Percentiles rank a stretch among this genome's conserved stretches.
These are phyloP conservation scores for Aspergillus cejpii DNA, from an alignment of 2,329 filamentous ascomycete genomes.

Conservation along the genomic window DNA sequence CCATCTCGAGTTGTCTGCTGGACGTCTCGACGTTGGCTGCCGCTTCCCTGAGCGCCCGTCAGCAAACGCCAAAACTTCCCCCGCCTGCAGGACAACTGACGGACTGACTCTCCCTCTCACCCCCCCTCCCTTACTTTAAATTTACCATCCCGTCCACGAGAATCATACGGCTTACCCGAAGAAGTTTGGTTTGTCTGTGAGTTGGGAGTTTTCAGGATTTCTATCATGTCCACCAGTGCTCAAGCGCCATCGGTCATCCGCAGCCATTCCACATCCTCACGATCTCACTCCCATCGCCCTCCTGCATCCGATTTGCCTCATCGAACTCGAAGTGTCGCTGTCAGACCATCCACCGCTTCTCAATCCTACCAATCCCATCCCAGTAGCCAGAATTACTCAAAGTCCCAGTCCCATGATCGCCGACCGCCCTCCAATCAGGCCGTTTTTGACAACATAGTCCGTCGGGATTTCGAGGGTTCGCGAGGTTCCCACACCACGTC, in stretches of 20 bases:
- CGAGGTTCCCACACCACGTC: slow-evolving; percentile 54
- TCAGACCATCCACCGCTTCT: slow-evolving; percentile 36
- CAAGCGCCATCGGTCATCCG: slow-evolving; percentile 43
- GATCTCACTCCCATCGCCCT: slow-evolving; percentile 38
- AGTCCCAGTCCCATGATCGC: slow-evolving; percentile 40
- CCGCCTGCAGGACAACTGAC: slow-evolving; percentile 20
- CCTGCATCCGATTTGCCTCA: slow-evolving; percentile 40
- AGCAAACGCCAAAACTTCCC: slow-evolving; percentile 18
- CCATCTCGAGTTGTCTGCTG: slow-evolving; percentile 9
- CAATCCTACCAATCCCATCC: slow-evolving; percentile 30
- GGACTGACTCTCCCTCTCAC: slow-evolving; percentile 5
- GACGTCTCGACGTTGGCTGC: slow-evolving; percentile 13
- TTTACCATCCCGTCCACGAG: slow-evolving; percentile 5
- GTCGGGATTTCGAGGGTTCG: slow-evolving; percentile 67
- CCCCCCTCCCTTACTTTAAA: not conserved
- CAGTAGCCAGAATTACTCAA: slow-evolving; percentile 32
- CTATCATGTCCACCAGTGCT: slow-evolving; percentile 43
- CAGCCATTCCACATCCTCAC: slow-evolving; percentile 46
- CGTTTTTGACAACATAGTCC: slow-evolving; percentile 49
- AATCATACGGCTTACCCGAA: slow-evolving; percentile 8
- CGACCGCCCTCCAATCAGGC: slow-evolving; percentile 44
- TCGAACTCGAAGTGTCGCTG: slow-evolving; percentile 42
- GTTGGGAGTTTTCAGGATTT: slow-evolving; percentile 2
- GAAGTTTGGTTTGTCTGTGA: slow-evolving; percentile 11
- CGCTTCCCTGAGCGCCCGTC: slow-evolving; percentile 16